Conservation (phyloP, 2,329 filamentous ascomycete genomes). For the Tolypocladium cylindrosporum region DNA sequence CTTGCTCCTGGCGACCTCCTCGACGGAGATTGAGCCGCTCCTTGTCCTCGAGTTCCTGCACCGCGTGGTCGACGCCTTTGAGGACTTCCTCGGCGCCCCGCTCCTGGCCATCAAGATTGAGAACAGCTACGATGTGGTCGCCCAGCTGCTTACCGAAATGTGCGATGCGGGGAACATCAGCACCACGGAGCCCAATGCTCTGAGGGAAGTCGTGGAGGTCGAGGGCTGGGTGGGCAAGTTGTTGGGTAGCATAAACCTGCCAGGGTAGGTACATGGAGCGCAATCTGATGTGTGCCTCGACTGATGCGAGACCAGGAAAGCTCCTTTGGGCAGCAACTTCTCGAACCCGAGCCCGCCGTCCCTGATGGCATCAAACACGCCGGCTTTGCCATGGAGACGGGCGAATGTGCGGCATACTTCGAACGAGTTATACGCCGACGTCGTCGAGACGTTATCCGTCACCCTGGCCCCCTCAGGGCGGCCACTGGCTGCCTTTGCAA, state of each 20-base stretch:
- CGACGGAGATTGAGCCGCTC: slow-evolving; percentile 78
- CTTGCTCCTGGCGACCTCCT: slow-evolving; percentile 76
- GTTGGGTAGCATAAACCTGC: slow-evolving; percentile 76
- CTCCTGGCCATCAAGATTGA: slow-evolving; percentile 81
- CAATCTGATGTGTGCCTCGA: neutral
- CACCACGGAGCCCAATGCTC: slow-evolving; percentile 86
- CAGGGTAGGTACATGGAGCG: slow-evolving; percentile 42
- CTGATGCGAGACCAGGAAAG: slow-evolving; percentile 23
- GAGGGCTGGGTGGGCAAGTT: slow-evolving; percentile 85
- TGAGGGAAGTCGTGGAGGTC: slow-evolving; percentile 85
- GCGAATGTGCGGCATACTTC: slow-evolving; percentile 91
- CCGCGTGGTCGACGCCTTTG: slow-evolving; percentile 81
- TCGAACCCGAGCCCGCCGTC: slow-evolving; percentile 28
- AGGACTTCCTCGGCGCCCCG: slow-evolving; percentile 88
- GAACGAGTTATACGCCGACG: slow-evolving; percentile 94
- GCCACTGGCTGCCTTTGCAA: slow-evolving; percentile 75
- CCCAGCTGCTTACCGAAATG: slow-evolving; percentile 90
- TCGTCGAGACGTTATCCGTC: slow-evolving; percentile 81
- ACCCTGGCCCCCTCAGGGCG: slow-evolving; percentile 85
- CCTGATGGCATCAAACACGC: slow-evolving; percentile 34
- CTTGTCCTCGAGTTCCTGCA: slow-evolving; percentile 91
- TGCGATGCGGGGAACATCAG: slow-evolving; percentile 85
- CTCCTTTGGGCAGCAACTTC: slow-evolving; percentile 25
- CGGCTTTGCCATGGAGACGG: slow-evolving; percentile 73
- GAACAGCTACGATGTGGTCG: slow-evolving; percentile 82